Evolutionary conservation across 2,329 filamentous ascomycete species (phyloP).

Genomic region (Botrytis sinoallii): DNA sequence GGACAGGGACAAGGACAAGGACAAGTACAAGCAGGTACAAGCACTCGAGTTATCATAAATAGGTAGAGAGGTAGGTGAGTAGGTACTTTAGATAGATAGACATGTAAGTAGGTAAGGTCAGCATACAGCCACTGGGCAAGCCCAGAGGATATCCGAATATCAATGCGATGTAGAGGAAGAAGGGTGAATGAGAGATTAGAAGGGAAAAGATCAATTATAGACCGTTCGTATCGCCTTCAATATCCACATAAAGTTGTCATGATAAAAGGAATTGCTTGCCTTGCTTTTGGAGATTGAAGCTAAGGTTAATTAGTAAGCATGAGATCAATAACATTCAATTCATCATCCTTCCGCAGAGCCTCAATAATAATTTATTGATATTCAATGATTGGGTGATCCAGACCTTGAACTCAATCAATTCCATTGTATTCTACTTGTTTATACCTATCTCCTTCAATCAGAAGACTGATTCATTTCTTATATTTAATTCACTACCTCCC

Average conservation of each 20-base stretch:
- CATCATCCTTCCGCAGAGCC: neutral
- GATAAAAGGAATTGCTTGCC: neutral
- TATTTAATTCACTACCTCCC: neutral
- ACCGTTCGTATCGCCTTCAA: neutral
- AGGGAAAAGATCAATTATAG: neutral
- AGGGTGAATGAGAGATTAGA: neutral
- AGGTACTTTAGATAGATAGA: neutral
- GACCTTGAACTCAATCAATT: neutral
- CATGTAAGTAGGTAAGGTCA: neutral
- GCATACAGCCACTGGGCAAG: neutral
- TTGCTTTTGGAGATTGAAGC: neutral
- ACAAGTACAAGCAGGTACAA: neutral
- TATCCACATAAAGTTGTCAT: neutral
- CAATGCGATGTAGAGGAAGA: neutral
- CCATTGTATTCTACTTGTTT: neutral
- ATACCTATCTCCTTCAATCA: neutral
- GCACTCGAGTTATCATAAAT: neutral
- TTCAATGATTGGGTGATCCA: neutral
- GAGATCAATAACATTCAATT: neutral
- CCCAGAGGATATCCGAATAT: neutral
- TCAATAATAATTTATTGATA: neutral
- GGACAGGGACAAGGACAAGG: neutral
- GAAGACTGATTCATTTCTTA: neutral
- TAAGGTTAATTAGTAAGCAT: conserved; percentile 2
- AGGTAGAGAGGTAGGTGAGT: neutral